Evolutionary conservation across 495 filamentous ascomycete species (phyloP), one percentile per base, ranked within the genome.

Genomic region (Lophiotrema nucula): DNA sequence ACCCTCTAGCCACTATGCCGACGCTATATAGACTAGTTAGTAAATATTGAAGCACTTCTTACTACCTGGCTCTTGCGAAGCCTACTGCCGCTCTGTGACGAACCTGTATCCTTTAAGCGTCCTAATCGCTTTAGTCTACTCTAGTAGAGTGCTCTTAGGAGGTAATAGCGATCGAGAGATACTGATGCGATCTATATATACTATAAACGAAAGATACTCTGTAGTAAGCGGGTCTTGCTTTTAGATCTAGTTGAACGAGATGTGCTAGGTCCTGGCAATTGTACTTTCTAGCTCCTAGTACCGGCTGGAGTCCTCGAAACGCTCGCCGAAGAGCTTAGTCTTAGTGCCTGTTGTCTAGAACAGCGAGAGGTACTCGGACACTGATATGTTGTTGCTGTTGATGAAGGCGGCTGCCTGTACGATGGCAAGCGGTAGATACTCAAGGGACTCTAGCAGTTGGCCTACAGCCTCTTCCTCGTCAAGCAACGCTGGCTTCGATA

Each of bases 401-500:
- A 70, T 69, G 35, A 69, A 69, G 24, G 68, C 67, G 24, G 67
- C 58, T 6, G 67, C 67, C 43, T 70, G 67, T 11, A 60, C 60
- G 31, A 70, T 67, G 6, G 67, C 67, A 31, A 70, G 56, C 19
- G 68, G 64, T 15, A 70, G 58, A 53, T 59, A 67, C 25, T 56
- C 25, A 26, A 64, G 41, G 46, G 60, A 27, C 18, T 49, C 46
- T 38, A 53, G 52, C 18, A 50, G 19, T 53, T 60, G 37, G 38
- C 44, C 25, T 43, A 58, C 47, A 25, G 38, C 38, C 24, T 2
- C 26, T 11, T 58, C 39, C 33, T 61, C 49, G 28, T 49, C 10
- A 50, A 56, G 27, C 16, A 52, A 43, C 23, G 28, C 16, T 53
- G 56, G 59, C 56, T 33, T 46, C 46, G 48, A 49, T 22, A 72